phyloP scores from a whole-genome alignment of 106 monocot genomes.

The Apostasia ramifera region DNA sequence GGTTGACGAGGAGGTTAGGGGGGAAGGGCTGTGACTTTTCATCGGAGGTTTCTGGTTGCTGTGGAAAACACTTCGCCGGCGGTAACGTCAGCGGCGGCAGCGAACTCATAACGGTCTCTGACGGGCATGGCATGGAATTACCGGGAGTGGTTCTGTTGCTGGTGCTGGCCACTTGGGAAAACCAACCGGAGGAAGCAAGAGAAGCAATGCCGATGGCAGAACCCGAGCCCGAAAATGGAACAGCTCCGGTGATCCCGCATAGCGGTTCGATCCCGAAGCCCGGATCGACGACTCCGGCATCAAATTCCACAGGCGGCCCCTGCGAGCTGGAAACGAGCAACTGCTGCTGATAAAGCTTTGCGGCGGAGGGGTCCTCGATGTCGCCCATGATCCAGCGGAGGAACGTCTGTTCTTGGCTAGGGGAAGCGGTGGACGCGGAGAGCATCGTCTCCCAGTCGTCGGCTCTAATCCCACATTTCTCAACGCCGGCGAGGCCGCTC shows the following conservation, averaged over 20 bases:
- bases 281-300: slow-evolving; percentile 1
- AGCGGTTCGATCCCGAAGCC: not conserved
- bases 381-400: slow-evolving; percentile 47
- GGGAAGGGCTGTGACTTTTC: not conserved
- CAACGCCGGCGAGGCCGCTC: slow-evolving; percentile 11
- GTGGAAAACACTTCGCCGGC: not conserved
- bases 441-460: slow-evolving; percentile 23
- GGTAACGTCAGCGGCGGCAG: not conserved
- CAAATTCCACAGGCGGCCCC: not conserved
- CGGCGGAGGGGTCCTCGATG: slow-evolving; percentile 13
- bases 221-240: not conserved
- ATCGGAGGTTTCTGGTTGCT: slow-evolving; percentile 9
- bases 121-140: not conserved
- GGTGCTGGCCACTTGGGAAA: not conserved
- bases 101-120: slow-evolving; percentile 4
- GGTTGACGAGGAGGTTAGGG: not conserved
- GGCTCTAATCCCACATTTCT: slow-evolving; percentile 10
- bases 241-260: not conserved
- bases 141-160: slow-evolving; percentile 8
- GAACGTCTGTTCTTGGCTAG: slow-evolving; percentile 37
- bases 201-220: slow-evolving; percentile 5
- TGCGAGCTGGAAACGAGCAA: not conserved
- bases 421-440: slow-evolving; percentile 11
- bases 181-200: not conserved
- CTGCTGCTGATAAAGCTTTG: not conserved